phyloP scores from a whole-genome alignment of 176 grass and related monocot species.

The Typha latifolia region DNA sequence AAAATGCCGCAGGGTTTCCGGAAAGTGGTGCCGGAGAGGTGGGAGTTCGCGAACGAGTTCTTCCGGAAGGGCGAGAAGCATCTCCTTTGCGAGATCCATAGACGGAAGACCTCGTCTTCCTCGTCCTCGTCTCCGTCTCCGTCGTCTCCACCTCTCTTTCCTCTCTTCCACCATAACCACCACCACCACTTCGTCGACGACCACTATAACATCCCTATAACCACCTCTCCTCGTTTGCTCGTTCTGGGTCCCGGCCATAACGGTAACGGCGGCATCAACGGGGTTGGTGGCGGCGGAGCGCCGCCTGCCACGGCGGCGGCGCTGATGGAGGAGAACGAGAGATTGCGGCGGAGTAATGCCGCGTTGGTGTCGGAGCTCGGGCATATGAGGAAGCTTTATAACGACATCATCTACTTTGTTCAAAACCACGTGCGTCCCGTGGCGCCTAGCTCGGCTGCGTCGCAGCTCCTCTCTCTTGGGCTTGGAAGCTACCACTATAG shows the following conservation, averaged over 20 bases:
- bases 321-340: slow-evolving; percentile 88
- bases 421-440: slow-evolving; percentile 95
- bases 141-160: slow-evolving; percentile 50
- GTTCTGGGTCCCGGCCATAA: slow-evolving; percentile 16
- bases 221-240: slow-evolving; percentile 45
- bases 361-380: slow-evolving; percentile 72
- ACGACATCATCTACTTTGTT: slow-evolving; percentile 99
- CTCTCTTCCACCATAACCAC: slow-evolving; percentile 28
- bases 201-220: slow-evolving; percentile 17
- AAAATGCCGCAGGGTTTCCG: slow-evolving; percentile 59
- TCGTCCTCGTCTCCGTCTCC: slow-evolving; percentile 43
- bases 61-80: slow-evolving; percentile 17
- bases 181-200: slow-evolving; percentile 46
- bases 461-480: slow-evolving; percentile 41
- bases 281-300: not conserved
- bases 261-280: not conserved
- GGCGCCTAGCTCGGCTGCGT: slow-evolving; percentile 65
- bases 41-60: slow-evolving; percentile 25
- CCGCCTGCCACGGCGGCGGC: slow-evolving; percentile 40
- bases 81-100: slow-evolving; percentile 45
- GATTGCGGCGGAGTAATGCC: slow-evolving; percentile 66
- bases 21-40: slow-evolving; percentile 28
- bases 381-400: slow-evolving; percentile 99
- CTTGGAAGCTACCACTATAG: slow-evolving; percentile 27
- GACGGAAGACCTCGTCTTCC: slow-evolving; percentile 62